Evolutionary conservation across 768 basidiomycete genomes (phyloP), one percentile per base, ranked within the genome.

Genomic region (Boletus bicolor): DNA sequence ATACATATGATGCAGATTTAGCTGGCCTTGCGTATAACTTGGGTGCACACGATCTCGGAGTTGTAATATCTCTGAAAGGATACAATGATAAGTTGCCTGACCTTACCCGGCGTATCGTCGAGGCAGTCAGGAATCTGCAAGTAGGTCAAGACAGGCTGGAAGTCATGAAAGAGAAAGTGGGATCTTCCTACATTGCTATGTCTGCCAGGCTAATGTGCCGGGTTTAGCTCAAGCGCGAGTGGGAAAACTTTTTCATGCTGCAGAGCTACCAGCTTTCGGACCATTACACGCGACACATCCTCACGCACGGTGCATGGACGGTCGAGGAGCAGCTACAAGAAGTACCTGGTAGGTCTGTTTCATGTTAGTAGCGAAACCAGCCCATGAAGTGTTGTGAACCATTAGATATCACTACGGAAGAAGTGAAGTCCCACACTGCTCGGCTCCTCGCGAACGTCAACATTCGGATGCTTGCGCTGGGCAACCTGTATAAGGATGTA

Each of bases 61-160:
- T 97, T 46, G 81, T 76, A 41, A 71, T 97, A 44, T 75, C 79
- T 3, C 75, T 92, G 51, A 80, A 77, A 44, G 97, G 97, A 7
- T 98, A 97, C 74, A 95, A 93, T 66, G 94, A 98, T 73, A 98
- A 96, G 72, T 76, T 92, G 59, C 75, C 82, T 7, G 83, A 89
- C 2, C 80, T 98, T 38, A 79, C 86, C 7, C 75, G 85, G 63
- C 79, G 85, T 57, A 82, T 98, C 50, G 68, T 95, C 43, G 82
- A 86, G 57, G 84, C 83, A 61, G 75, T 87, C 58, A 87, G 82
- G 68, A 74, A 73, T 26, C 74, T 93, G 47, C 74, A 79, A 60
- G 77, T 95, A 30, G 77, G 83, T 61, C 74, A 81, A n/a, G 82
- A 89, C 54, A 77, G 95, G 51, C 80, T 98, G 56, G 80, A 77